phyloP scores from a whole-genome alignment of 1,284 basidiomycete species.

The Termitomyces sp. region DNA sequence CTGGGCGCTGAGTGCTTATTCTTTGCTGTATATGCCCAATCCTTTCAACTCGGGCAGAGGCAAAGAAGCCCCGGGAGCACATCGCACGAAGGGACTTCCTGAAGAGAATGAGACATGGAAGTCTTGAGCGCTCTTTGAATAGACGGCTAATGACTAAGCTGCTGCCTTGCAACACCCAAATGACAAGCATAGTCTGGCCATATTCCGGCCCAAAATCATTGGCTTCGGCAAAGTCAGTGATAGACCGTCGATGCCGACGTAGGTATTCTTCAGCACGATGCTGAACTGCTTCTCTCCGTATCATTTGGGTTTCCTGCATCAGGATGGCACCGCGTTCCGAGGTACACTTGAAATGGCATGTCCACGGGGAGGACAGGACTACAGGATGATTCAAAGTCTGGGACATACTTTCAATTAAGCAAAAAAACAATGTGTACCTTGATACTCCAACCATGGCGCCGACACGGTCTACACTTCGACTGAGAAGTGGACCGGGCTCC shows the following conservation, averaged over 20 bases:
- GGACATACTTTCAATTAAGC: background rate
- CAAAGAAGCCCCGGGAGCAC: background rate
- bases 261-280: background rate
- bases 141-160: constrained; percentile 13
- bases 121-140: constrained; percentile 4
- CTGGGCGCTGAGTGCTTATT: constrained; percentile 1
- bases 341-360: constrained; percentile 3
- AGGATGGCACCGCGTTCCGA: constrained; percentile 8
- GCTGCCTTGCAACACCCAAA: constrained; percentile 10
- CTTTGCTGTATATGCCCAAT: constrained; percentile 7
- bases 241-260: background rate
- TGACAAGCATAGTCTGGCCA: constrained; percentile 5
- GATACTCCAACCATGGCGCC: constrained; percentile 3
- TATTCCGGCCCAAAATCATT: too few relatives aligned
- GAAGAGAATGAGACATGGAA: constrained; percentile 11
- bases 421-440: background rate
- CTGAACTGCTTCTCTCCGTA: background rate
- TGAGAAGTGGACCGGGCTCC: constrained; percentile 14
- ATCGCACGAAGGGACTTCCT: constrained; percentile 1
- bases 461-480: constrained; percentile 7
- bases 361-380: constrained; percentile 8
- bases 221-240: too few relatives aligned
- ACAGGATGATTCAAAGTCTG: background rate
- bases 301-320: constrained; percentile 8
- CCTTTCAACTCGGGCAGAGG: background rate